These are phyloP conservation scores for Nakazawaea ernobii DNA, from an alignment of 805 yeast genomes.

Conservation along the genomic window DNA sequence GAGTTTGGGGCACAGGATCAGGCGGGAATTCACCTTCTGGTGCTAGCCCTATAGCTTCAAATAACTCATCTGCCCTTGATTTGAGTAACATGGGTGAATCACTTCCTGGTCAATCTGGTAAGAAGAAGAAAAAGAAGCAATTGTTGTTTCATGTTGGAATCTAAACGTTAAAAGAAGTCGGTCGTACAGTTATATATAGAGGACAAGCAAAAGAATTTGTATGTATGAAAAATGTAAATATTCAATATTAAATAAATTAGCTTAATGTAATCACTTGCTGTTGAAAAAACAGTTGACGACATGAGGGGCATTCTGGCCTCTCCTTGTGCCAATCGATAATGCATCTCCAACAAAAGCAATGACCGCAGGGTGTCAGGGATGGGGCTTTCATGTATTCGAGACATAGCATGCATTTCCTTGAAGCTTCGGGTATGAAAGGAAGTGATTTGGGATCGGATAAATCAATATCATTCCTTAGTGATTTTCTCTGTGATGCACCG, in stretches of 20 bases:
- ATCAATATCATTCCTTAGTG: conserved; percentile 29
- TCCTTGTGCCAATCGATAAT: conserved; percentile 87
- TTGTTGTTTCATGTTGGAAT: conserved; percentile 47
- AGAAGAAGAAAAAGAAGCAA: conserved; percentile 48
- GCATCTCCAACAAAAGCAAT: conserved; percentile 89
- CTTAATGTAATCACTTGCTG: conserved; percentile 53
- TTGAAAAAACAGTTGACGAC: conserved; percentile 64
- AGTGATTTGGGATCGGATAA: conserved; percentile 51
- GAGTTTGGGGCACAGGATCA: conserved; percentile 25
- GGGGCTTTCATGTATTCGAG: conserved; percentile 77
- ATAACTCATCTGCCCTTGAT: conserved; percentile 16
- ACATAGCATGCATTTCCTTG: conserved; percentile 82
- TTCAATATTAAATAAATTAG: conserved; percentile 1
- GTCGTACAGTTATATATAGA: neutral
- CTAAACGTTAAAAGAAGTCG: conserved; percentile 14
- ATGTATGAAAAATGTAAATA: neutral
- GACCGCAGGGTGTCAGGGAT: conserved; percentile 86
- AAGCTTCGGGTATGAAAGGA: conserved; percentile 62
- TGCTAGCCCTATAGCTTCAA: neutral
- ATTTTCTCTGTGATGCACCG: conserved; percentile 2
- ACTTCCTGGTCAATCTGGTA: conserved; percentile 21
- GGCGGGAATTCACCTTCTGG: neutral
- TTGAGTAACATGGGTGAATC: conserved; percentile 17
- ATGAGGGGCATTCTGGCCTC: conserved; percentile 84
- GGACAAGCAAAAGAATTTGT: neutral